Percentiles rank a stretch among this genome's conserved stretches.
These are phyloP conservation scores for Paulownia fortunei DNA, from an alignment of 257 asterid genomes.

Conservation along the genomic window DNA sequence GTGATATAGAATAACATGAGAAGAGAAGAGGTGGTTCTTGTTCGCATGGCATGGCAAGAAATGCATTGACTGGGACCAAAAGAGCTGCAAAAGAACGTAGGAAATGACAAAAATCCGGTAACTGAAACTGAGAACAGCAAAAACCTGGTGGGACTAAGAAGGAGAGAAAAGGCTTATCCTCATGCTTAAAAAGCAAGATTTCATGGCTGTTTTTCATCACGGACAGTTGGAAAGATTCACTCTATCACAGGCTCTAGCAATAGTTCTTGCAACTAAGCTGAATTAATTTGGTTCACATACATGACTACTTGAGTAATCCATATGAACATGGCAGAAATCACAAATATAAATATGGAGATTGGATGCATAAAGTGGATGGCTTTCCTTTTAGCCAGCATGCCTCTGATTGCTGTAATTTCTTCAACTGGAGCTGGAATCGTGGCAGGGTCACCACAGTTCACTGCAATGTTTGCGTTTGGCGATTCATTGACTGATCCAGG, in stretches of 20 bases:
- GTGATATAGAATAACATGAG: background rate
- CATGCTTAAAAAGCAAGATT: conserved; percentile 31
- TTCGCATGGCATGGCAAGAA: conserved; percentile 21
- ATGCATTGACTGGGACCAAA: conserved; percentile 4
- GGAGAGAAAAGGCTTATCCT: background rate
- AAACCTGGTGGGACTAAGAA: background rate
- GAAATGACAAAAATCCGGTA: conserved; percentile 8
- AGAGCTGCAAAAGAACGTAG: conserved; percentile 8
- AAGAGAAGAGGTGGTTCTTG: background rate
- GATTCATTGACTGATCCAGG: conserved; percentile 77
- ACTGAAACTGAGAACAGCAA: conserved; percentile 6
- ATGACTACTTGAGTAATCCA: background rate
- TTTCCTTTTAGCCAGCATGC: background rate
- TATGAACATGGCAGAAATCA: background rate
- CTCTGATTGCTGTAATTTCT: background rate
- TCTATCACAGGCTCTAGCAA: background rate
- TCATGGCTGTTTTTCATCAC: conserved; percentile 12
- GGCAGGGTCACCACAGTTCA: conserved; percentile 30
- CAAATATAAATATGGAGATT: background rate
- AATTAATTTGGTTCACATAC: background rate
- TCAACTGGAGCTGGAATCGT: background rate
- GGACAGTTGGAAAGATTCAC: background rate
- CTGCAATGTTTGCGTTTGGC: conserved; percentile 70
- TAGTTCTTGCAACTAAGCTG: background rate
- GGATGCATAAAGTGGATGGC: conserved; percentile 20